Percentiles rank a stretch among this genome's conserved stretches.
phyloP scores from a whole-genome alignment of 305 asterid genomes.

The Euphrasia arctica region DNA sequence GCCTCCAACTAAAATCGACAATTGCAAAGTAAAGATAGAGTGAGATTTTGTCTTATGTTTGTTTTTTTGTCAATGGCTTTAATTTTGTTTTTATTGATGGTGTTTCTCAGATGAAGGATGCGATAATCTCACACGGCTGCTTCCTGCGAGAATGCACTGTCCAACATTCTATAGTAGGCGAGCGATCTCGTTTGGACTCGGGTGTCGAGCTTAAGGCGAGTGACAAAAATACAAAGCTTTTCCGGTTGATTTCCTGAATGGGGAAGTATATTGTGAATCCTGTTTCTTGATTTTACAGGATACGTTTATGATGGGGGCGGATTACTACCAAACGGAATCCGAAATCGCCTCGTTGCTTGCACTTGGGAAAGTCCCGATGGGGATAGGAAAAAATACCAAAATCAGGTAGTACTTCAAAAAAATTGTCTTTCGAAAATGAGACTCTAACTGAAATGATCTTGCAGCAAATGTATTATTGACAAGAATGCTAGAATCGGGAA shows the following conservation, averaged over 20 bases:
- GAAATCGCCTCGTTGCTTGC: slow-evolving; percentile 91
- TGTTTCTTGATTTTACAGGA: slow-evolving; percentile 41
- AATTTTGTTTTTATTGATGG: neutral
- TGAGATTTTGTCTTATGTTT: neutral
- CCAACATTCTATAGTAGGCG: slow-evolving; percentile 85
- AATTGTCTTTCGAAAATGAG: too few relatives aligned
- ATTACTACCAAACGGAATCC: slow-evolving; percentile 82
- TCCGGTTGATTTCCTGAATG: too few relatives aligned
- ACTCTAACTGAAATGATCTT: neutral
- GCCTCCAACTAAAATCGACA: slow-evolving; percentile 94
- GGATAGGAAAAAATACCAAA: slow-evolving; percentile 81
- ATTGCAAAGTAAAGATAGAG: slow-evolving; percentile 54
- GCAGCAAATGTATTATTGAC: slow-evolving; percentile 89
- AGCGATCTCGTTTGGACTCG: slow-evolving; percentile 79
- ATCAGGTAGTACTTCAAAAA: slow-evolving; percentile 50
- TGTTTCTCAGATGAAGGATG: slow-evolving; percentile 70
- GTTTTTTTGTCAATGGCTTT: slow-evolving; percentile 11
- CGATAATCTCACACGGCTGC: slow-evolving; percentile 97
- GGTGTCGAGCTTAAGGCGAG: slow-evolving; percentile 89
- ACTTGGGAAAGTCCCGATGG: slow-evolving; percentile 84
- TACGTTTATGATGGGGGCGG: slow-evolving; percentile 95
- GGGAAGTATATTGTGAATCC: neutral
- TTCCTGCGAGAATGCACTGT: slow-evolving; percentile 83
- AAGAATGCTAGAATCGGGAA: slow-evolving; percentile 90
- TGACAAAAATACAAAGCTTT: too few relatives aligned